Percentiles rank a stretch among this genome's conserved stretches.
Evolutionary conservation across 805 yeast species (phyloP).

Genomic region (Saccharomycopsis sp.): DNA sequence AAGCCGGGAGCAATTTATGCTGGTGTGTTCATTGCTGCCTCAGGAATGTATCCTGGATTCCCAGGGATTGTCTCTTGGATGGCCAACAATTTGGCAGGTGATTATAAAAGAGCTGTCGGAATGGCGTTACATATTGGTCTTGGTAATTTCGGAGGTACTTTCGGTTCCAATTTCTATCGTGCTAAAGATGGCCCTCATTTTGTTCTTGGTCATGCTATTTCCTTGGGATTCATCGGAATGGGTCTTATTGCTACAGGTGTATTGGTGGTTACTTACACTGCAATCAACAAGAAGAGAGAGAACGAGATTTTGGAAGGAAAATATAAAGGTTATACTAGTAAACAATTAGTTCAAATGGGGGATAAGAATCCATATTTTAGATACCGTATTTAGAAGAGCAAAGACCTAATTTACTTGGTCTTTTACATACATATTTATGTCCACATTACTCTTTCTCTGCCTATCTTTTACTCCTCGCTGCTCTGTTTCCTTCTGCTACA

Average conservation of each 20-base stretch:
- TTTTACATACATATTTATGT: no score
- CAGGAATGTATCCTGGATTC: conserved; percentile 29
- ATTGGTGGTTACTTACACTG: conserved; percentile 25
- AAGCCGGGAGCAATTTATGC: conserved; percentile 29
- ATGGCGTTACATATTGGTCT: conserved; percentile 35
- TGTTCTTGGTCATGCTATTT: conserved; percentile 30
- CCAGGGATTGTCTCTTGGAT: conserved; percentile 33
- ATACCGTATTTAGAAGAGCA: conserved; percentile 25
- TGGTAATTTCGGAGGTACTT: conserved; percentile 34
- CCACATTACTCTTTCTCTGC: no score
- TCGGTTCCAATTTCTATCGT: conserved; percentile 31
- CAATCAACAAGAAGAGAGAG: conserved; percentile 25
- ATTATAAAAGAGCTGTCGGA: conserved; percentile 34
- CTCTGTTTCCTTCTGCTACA: no score
- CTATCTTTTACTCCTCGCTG: no score
- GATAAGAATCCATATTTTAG: conserved; percentile 36
- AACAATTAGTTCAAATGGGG: conserved; percentile 33
- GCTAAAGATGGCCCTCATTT: conserved; percentile 27
- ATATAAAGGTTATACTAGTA: conserved; percentile 27
- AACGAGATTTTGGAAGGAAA: conserved; percentile 28
- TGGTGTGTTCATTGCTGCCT: conserved; percentile 28
- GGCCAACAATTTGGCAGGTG: conserved; percentile 32
- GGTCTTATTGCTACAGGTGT: conserved; percentile 26
- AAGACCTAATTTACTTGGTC: no score
- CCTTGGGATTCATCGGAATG: conserved; percentile 29